A percentile compares a stretch with the other conserved stretches of the same genome.
Evolutionary conservation across 1,284 basidiomycete species (phyloP).

Genomic region (Tremellales sp.): DNA sequence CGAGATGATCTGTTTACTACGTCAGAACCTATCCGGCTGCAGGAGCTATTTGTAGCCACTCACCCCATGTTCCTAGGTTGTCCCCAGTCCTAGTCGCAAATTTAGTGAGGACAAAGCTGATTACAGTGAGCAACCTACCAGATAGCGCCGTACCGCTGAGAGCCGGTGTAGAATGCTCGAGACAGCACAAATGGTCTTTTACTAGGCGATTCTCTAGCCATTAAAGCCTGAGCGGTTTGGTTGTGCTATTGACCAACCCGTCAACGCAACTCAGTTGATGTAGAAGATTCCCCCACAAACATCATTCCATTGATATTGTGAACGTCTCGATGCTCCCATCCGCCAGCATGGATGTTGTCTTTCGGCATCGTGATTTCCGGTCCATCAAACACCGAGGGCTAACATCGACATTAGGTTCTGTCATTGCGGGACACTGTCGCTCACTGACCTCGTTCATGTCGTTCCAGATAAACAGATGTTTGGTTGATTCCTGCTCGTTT

Average conservation of each 20-base stretch:
- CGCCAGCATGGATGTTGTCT: constrained; percentile 84
- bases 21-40: neutral
- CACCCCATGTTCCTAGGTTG: constrained; percentile 89
- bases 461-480: constrained; percentile 89
- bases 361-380: constrained; percentile 97
- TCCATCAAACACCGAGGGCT: constrained; percentile 96
- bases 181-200: constrained; percentile 92
- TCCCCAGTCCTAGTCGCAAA: constrained; percentile 69
- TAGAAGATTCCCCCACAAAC: constrained; percentile 38
- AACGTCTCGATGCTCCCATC: constrained; percentile 94
- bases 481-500: constrained; percentile 54
- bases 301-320: constrained; percentile 52
- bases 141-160: constrained; percentile 92
- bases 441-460: constrained; percentile 93
- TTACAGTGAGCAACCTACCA: constrained; percentile 58
- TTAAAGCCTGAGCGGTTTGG: constrained; percentile 76
- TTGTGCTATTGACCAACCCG: constrained; percentile 59
- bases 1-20: constrained; percentile 67
- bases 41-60: constrained; percentile 2
- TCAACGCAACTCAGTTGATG: neutral
- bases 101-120: neutral
- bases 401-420: constrained; percentile 5
- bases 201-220: constrained; percentile 66
- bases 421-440: neutral
- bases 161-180: constrained; percentile 90